A percentile compares a stretch with the other conserved stretches of the same genome.
These are phyloP conservation scores for Trametes maxima DNA, from an alignment of 768 basidiomycete species.

Conservation along the genomic window DNA sequence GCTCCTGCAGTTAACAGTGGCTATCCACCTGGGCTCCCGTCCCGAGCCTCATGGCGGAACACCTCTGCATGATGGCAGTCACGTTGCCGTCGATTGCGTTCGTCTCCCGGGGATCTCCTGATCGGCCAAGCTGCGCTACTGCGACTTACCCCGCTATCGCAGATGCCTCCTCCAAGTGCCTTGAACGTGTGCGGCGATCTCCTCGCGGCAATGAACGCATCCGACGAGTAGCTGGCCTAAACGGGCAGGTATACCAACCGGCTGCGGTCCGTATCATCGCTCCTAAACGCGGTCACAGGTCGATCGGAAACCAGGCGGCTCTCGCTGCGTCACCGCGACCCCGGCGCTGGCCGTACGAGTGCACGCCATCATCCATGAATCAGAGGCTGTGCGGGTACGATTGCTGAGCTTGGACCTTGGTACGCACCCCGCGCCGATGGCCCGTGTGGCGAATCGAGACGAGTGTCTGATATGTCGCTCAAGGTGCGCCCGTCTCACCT, in stretches of 20 bases:
- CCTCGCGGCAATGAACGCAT: background rate
- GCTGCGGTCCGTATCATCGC: background rate
- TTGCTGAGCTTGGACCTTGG: background rate
- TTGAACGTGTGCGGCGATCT: constrained; percentile 15
- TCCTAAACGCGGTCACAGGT: background rate
- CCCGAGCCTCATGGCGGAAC: background rate
- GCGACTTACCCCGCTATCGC: background rate
- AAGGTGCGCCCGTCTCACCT: background rate
- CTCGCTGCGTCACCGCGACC: background rate
- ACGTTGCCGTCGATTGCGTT: background rate
- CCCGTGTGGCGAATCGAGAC: constrained; percentile 1
- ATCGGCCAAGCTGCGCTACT: background rate
- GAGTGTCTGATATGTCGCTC: background rate
- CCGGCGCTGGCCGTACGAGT: background rate
- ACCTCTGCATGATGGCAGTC: background rate
- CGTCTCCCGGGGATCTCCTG: constrained; percentile 12
- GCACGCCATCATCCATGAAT: background rate
- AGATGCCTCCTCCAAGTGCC: background rate
- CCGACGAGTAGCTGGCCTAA: background rate
- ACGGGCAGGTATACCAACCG: background rate
- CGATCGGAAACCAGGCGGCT: constrained; percentile 4
- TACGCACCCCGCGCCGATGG: background rate
- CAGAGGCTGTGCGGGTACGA: constrained; percentile 5
- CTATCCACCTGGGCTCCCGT: background rate
- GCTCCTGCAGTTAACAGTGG: background rate